Percentiles rank a stretch among this genome's conserved stretches.
Conservation (phyloP, 306 rosid species). For the Bauhinia variegata region DNA sequence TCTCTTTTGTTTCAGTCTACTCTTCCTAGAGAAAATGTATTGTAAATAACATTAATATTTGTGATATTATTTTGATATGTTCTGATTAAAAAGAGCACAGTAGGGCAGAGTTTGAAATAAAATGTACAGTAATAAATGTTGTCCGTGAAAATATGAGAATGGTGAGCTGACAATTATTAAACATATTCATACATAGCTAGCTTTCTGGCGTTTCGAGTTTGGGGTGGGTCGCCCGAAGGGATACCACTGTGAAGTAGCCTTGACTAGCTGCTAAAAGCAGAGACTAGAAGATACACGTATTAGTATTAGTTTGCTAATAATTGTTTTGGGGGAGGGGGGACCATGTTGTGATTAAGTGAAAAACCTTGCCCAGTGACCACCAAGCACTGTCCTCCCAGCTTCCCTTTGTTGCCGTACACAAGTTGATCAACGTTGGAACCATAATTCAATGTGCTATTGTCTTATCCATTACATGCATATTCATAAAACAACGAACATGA, state of each 20-base stretch:
- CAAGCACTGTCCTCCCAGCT: slow-evolving; percentile 1
- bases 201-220: slow-evolving; percentile 36
- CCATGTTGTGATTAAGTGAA: slow-evolving; percentile 22
- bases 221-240: slow-evolving; percentile 23
- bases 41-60: no score
- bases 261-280: slow-evolving; percentile 16
- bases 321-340: no score
- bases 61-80: no score
- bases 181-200: background rate
- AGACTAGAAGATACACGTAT: slow-evolving; percentile 10
- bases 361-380: slow-evolving; percentile 9
- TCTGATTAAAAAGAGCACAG: no score
- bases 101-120: no score
- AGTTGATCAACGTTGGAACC: slow-evolving; percentile 17
- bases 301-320: background rate
- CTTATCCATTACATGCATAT: background rate
- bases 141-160: slow-evolving; percentile 8
- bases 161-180: slow-evolving; percentile 43
- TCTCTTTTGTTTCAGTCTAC: no score
- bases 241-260: slow-evolving; percentile 23
- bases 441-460: slow-evolving; percentile 27
- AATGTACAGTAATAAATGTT: no score
- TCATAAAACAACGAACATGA: slow-evolving; percentile 16
- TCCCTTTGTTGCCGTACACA: slow-evolving; percentile 13
- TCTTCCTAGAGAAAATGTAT: no score